Percentiles rank a stretch among this genome's conserved stretches.
Conservation (phyloP, 345 rosid species). For the Ceriops tagal region DNA sequence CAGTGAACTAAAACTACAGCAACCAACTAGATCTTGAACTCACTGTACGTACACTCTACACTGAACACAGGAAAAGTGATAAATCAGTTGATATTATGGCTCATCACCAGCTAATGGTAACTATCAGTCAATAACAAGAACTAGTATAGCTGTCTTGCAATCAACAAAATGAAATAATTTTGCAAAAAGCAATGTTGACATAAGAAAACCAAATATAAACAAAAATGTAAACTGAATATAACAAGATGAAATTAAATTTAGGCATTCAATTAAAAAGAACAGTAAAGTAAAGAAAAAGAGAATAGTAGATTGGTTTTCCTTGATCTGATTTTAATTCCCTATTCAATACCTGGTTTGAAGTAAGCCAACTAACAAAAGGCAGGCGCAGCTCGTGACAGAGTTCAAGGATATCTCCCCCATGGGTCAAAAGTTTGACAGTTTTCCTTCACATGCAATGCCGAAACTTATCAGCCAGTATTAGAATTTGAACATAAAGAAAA, state of each 20-base stretch:
- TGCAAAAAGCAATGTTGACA: too few species aligned
- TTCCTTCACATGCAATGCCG: constrained; percentile 50
- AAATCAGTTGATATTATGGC: too few species aligned
- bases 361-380: constrained; percentile 76
- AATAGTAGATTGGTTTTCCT: background rate
- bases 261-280: background rate
- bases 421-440: constrained; percentile 79
- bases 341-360: constrained; percentile 60
- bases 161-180: too few species aligned
- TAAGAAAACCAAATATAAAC: too few species aligned
- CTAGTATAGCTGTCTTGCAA: too few species aligned
- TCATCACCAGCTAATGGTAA: too few species aligned
- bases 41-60: too few species aligned
- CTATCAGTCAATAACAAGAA: too few species aligned
- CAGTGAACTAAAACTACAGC: too few species aligned
- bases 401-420: constrained; percentile 91
- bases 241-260: background rate
- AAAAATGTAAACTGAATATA: too few species aligned
- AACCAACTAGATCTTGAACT: too few species aligned
- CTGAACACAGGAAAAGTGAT: too few species aligned
- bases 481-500: constrained; percentile 11
- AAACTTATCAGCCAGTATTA: constrained; percentile 29
- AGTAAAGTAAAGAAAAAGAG: background rate
- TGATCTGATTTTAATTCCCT: constrained; percentile 6
- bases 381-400: constrained; percentile 85